Conservation (phyloP, 1,284 basidiomycete genomes). For the Microbotryum violaceum region DNA sequence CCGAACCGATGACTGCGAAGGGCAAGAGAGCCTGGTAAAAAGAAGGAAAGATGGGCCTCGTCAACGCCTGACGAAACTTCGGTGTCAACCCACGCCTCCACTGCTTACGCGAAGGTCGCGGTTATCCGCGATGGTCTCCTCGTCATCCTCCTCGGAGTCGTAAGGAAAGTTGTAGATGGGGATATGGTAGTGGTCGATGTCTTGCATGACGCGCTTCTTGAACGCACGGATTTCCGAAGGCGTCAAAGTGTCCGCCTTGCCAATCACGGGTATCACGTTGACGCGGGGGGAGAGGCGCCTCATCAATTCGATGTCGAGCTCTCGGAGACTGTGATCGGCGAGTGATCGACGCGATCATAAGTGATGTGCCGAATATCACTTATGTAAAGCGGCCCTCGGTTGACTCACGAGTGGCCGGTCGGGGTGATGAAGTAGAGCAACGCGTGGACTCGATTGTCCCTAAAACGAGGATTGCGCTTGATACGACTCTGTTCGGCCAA, state of each 20-base stretch:
- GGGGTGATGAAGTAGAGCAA: conserved; percentile 97
- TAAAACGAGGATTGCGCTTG: conserved; percentile 97
- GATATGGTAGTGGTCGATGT: conserved; percentile 95
- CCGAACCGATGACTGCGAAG: conserved; percentile 93
- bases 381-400: no score
- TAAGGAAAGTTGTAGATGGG: conserved; percentile 99
- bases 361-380: no score
- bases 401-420: conserved; percentile 64
- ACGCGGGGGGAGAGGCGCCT: conserved; percentile 87
- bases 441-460: conserved; percentile 90
- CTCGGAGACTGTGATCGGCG: conserved; percentile 59
- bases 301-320: conserved; percentile 99
- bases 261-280: conserved; percentile 97
- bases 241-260: conserved; percentile 91
- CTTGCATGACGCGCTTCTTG: conserved; percentile 98
- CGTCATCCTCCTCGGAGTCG: conserved; percentile 94
- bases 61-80: no score
- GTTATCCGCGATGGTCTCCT: conserved; percentile 96
- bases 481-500: conserved; percentile 96
- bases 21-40: conserved; percentile 54
- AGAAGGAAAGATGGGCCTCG: no score
- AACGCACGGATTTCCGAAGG: conserved; percentile 82
- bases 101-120: conserved; percentile 66
- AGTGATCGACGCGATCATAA: background rate
- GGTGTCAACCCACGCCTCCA: no score